Base-by-base conservation (phyloP, 2,329 filamentous ascomycete species). In the Talaromyces atroroseus region DNA sequence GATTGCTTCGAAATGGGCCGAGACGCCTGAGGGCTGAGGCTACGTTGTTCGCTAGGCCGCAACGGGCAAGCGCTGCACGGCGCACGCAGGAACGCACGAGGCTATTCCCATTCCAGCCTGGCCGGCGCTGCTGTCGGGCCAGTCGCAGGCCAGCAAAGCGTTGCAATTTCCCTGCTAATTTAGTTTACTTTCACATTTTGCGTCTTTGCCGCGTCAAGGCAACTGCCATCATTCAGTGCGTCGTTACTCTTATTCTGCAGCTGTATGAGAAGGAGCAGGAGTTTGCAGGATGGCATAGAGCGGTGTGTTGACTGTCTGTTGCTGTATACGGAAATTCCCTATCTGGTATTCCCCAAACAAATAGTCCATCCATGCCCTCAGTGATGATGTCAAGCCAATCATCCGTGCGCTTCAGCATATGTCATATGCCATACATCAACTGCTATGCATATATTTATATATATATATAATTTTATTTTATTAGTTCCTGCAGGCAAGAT, bases 61-160 rank as follows among this genome's bases (percentile, higher is more conserved):
- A 36, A 36, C 32, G 2, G 44, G 52, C 29, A 38, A 42, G 12
- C 14, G 14, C 44, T 8, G 52, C 46, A 38, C 45, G 45, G 42
- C 20, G 42, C 52, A 36, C 44, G 29, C 52, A 54, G 52, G 45
- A 48, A 54, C 52, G 45, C 52, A 49, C 40, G 18, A 45, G 21
- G 42, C 42, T 23, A 45, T 45, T 23, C 42, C 42, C 21, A 14
- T 45, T 45, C 3, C 10, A 7, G 42, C 42, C 42, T 45, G 42
- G 42, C 8, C 10, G 10, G 42, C 42, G 18, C 42, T 36, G 32
- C 1, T 12, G 32, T 36, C 12, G 32, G 8, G 32, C 32, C 32
- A 36, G 11, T 36, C 32, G 32, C 32, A 36, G 32, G 12, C 32
- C 32, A 36, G 32, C 32, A 36, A 14, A 16, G 32, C 32, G 32